Evolutionary conservation across 2,329 filamentous ascomycete species (phyloP), one percentile per base, ranked within the genome.

Genomic region (Epichloe uncinata): DNA sequence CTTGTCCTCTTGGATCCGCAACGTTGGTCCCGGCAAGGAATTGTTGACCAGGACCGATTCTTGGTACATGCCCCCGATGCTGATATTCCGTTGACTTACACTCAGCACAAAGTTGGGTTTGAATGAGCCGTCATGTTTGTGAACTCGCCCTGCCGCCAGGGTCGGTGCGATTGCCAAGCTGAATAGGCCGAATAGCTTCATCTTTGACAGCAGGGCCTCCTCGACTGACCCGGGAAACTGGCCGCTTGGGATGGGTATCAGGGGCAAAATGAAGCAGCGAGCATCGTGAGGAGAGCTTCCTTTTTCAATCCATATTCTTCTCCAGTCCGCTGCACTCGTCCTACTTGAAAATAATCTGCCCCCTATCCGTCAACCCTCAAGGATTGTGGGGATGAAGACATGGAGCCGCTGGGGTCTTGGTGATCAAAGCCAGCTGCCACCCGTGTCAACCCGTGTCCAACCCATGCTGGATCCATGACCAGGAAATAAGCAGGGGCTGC

Each of bases 21-120:
- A 52, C 4, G 64, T 55, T 1, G 77, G 77, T 1, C 74, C 77
- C 2, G 77, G 77, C 18, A 68, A 66, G 0, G 73, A 72, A 38
- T 72, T 73, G 55, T 80, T 79, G 52, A 79, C 69, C 45, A 73
- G 60, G 0, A 63, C 61, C n/a, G 53, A 37, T 20, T 33, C 20
- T 16, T 45, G 9, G 45, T 50, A 22, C 61, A 53, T 49, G 48
- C 58, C 53, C 9, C 51, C 55, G 2, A 58, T 43, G 30, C 47
- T 41, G 38, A 72, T 60, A n/a, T 70, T 62, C 46, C 65, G 58
- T 18, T 66, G 58, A 5, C 71, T 69, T 2, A 73, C 66, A 18
- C 66, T 63, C n/a, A 79, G 67, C 18, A 74, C 63, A 50, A 68
- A 61, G 52, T 77, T 69, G 5, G 74, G 74, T 3, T 51, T 45